These are phyloP conservation scores for Penicillium riverlandense DNA, from an alignment of 495 filamentous ascomycete species.

Conservation along the genomic window DNA sequence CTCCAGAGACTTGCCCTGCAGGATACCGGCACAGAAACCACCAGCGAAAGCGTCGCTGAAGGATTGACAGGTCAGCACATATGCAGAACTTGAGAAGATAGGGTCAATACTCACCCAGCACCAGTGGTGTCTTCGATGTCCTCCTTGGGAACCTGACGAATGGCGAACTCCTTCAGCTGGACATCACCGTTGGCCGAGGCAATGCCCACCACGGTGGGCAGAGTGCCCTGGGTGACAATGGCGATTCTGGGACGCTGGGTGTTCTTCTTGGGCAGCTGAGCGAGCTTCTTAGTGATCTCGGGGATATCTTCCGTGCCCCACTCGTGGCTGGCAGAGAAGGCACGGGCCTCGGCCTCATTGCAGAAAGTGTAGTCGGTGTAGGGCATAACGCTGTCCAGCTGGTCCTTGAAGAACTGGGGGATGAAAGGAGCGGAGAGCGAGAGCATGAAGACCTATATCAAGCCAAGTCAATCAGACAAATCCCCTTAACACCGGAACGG, in stretches of 20 bases:
- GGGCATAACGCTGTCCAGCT: constrained; percentile 70
- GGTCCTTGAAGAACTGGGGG: constrained; percentile 94
- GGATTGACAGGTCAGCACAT: constrained; percentile 7
- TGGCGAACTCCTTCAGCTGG: constrained; percentile 66
- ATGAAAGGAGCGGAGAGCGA: constrained; percentile 94
- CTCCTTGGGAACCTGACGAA: constrained; percentile 64
- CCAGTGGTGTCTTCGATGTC: constrained; percentile 94
- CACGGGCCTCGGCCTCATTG: constrained; percentile 88
- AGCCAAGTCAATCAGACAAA: constrained; percentile 1
- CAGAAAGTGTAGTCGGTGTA: constrained; percentile 97
- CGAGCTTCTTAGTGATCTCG: constrained; percentile 81
- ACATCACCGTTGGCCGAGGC: constrained; percentile 52
- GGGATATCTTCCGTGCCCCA: constrained; percentile 66
- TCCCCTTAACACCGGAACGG: not conserved
- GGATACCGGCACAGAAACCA: constrained; percentile 83
- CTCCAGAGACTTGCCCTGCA: constrained; percentile 71
- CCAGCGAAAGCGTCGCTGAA: constrained; percentile 88
- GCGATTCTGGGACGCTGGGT: constrained; percentile 67
- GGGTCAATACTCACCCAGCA: constrained; percentile 55
- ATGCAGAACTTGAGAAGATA: not conserved
- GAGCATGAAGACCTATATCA: constrained; percentile 64
- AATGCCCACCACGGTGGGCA: constrained; percentile 75
- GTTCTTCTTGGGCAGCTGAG: constrained; percentile 87
- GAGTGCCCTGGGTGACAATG: constrained; percentile 89
- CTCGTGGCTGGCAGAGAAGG: constrained; percentile 75